Conservation (phyloP, 305 asterid species). For the Fraxinus platypoda region DNA sequence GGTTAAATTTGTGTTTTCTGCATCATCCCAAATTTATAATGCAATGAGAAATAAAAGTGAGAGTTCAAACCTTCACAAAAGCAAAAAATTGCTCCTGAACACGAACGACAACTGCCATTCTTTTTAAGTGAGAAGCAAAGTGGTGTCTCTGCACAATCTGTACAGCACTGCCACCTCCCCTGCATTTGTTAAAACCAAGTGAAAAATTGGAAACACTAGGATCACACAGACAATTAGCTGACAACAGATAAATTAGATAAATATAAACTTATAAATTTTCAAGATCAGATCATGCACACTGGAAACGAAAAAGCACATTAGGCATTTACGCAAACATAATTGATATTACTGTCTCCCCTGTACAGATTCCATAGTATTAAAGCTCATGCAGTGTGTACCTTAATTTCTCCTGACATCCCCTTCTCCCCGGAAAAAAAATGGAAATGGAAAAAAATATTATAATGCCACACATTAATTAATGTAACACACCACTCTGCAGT, state of each 20-base stretch:
- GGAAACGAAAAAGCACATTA: not conserved
- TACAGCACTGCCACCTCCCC: conserved; percentile 81
- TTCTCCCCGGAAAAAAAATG: not conserved
- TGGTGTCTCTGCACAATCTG: conserved; percentile 97
- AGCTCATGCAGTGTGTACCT: not conserved
- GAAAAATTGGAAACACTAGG: conserved; percentile 19
- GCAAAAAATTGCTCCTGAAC: conserved; percentile 87
- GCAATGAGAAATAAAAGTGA: not conserved
- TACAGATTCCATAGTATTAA: not conserved
- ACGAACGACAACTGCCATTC: conserved; percentile 97
- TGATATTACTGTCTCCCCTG: not conserved
- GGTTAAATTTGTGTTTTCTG: not conserved
- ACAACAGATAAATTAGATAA: not conserved
- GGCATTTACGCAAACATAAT: not conserved
- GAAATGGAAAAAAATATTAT: not conserved
- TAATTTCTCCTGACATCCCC: not conserved
- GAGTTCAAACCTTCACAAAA: conserved; percentile 71
- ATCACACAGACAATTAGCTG: conserved; percentile 6
- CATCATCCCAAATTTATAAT: not conserved
- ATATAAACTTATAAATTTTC: not conserved
- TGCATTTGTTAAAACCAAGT: conserved; percentile 36
- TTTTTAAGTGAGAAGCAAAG: conserved; percentile 90
- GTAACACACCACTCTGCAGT: not conserved
- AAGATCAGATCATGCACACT: not conserved
- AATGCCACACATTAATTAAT: not conserved